Base-by-base conservation (phyloP, 2,329 filamentous ascomycete species). In the Colletotrichum brevisporum region DNA sequence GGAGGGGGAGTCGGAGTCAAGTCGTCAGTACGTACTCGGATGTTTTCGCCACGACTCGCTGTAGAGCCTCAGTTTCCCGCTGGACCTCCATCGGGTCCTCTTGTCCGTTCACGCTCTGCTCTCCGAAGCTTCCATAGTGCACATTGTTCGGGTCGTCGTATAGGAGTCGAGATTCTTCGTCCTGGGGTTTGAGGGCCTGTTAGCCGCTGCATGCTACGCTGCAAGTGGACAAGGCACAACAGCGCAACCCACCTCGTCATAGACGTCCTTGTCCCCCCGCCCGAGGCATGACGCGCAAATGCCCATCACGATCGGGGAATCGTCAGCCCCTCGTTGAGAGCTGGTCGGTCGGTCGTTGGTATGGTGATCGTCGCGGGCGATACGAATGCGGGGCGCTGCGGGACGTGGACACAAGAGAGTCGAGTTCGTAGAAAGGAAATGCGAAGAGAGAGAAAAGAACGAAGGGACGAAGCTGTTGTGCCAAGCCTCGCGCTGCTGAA, bases 111-210 rank as follows among this genome's bases (percentile, higher is more conserved):
- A 88, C 74, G 47, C 83, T 83, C 63, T 86, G 83, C 50, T 91
- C 88, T 65, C 84, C 85, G 72, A 91, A 91, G 76, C 88, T 90
- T 55, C 89, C 89, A 71, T 91, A 91, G 65, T 89, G 85, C 73
- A 87, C 81, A 66, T 82, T 83, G 74, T 87, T 87, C 43, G 85
- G 82, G 66, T 91, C 89, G 71, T 90, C 89, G 76, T 89, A 89
- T 27, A 91, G 83, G 21, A 89, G 82, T 45, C 88, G 83, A 16
- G 84, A 85, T 71, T 89, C 86, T 61, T 89, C 88, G 71, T 87
- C 85, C 86, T 89, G 72, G 39, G 16, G 52, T 21, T 21, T n/a
- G 58, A 61, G 31, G 36, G 43, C 67, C 52, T 21, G 31, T 69
- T 45, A 69, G 55, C 55, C 36, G 39, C 55, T 50, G 43, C 51